These are phyloP conservation scores for Kockovaella imperatae DNA, from an alignment of 768 basidiomycete species.

Conservation along the genomic window DNA sequence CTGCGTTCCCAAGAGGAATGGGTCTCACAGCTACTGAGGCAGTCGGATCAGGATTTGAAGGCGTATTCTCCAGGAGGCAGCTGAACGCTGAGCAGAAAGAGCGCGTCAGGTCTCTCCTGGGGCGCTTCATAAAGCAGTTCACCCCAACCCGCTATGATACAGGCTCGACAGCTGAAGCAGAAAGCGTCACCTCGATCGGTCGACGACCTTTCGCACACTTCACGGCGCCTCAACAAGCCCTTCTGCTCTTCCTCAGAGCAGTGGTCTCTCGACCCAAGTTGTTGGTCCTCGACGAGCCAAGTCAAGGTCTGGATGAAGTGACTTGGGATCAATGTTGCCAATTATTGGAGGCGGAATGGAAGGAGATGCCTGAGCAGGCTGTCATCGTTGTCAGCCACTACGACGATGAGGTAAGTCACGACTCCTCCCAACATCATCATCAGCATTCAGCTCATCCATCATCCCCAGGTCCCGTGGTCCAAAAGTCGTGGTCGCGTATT, in stretches of 20 bases:
- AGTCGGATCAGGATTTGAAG: slow-evolving; percentile 79
- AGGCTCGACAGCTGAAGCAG: neutral
- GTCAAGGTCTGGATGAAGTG: slow-evolving; percentile 79
- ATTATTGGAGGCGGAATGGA: slow-evolving; percentile 55
- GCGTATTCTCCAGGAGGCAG: slow-evolving; percentile 60
- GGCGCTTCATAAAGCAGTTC: slow-evolving; percentile 49
- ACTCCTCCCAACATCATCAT: neutral
- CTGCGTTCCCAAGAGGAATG: slow-evolving; percentile 73
- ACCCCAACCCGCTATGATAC: neutral
- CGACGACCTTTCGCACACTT: slow-evolving; percentile 62
- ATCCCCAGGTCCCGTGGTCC: slow-evolving; percentile 55
- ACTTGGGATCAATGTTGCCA: slow-evolving; percentile 61
- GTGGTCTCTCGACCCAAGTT: slow-evolving; percentile 66
- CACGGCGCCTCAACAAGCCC: slow-evolving; percentile 64
- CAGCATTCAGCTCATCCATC: neutral
- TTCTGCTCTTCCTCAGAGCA: slow-evolving; percentile 78
- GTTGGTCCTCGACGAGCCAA: slow-evolving; percentile 82
- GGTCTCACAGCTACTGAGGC: slow-evolving; percentile 66
- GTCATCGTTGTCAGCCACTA: slow-evolving; percentile 83
- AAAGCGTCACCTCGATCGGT: slow-evolving; percentile 35
- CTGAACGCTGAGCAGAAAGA: slow-evolving; percentile 48
- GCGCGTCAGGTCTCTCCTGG: slow-evolving; percentile 56
- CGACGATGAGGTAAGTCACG: slow-evolving; percentile 65
- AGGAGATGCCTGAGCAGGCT: slow-evolving; percentile 51
- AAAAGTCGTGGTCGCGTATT: slow-evolving; percentile 52